phyloP scores from a whole-genome alignment of 352 stramenopile genomes.

The Phytopythium sindhum region DNA sequence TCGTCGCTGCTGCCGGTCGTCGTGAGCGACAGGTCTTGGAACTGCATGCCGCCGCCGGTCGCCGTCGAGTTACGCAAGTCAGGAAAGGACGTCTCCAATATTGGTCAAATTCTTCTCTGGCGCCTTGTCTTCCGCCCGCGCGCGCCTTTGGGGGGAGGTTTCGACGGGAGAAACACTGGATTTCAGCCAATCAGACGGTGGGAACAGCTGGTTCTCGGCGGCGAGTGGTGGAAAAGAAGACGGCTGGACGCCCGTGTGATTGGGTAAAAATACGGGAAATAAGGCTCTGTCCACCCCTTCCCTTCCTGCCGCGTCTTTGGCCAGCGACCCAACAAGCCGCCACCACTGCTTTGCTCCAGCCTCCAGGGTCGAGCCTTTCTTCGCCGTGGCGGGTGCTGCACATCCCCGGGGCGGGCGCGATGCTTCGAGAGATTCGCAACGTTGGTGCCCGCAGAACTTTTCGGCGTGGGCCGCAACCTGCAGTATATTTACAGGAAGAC shows the following conservation, averaged over 20 bases:
- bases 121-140: not conserved
- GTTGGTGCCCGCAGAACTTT: not conserved
- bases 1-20: slow-evolving; percentile 25
- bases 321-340: not conserved
- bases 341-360: not conserved
- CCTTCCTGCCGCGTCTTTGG: too few species aligned
- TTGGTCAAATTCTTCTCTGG: slow-evolving; percentile 5
- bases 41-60: not conserved
- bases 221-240: not conserved
- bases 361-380: not conserved
- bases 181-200: slow-evolving; percentile 1
- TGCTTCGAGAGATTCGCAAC: not conserved
- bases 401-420: not conserved
- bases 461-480: not conserved
- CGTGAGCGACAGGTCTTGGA: slow-evolving; percentile 5
- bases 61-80: not conserved
- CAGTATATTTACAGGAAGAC: not conserved
- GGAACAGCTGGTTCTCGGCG: not conserved
- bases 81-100: not conserved
- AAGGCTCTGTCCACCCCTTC: not conserved
- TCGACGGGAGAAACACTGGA: slow-evolving; percentile 1
- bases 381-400: not conserved
- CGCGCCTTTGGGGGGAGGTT: not conserved
- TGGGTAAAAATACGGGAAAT: not conserved
- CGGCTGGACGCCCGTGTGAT: not conserved